Conservation (phyloP, 2,329 filamentous ascomycete species). For the Diaporthe humulicola region DNA sequence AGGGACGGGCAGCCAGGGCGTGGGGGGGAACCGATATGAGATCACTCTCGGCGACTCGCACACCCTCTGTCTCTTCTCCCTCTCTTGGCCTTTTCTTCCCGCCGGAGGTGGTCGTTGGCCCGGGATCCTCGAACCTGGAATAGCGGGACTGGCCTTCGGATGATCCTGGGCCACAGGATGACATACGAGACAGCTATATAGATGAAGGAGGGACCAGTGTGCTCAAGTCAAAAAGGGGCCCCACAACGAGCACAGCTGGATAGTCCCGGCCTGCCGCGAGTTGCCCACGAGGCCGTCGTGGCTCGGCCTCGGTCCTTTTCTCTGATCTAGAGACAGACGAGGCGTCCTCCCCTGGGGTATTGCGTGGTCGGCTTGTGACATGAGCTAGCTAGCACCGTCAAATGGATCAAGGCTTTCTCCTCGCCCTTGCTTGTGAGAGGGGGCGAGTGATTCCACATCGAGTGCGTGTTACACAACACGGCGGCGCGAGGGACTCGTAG, state of each 20-base stretch:
- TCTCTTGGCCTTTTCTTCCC: not conserved
- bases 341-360: not conserved
- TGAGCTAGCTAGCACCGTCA: constrained; percentile 16
- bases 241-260: constrained; percentile 10
- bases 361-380: constrained; percentile 14
- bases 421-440: not conserved
- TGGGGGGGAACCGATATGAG: not conserved
- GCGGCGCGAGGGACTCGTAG: not conserved
- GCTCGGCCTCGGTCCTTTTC: constrained; percentile 6
- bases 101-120: constrained; percentile 4
- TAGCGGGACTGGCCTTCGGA: constrained; percentile 28
- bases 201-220: constrained; percentile 22
- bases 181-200: constrained; percentile 17
- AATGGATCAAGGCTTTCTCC: not conserved
- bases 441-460: not conserved
- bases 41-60: not conserved
- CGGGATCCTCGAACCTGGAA: constrained; percentile 27
- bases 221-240: not conserved
- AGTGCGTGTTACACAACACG: not conserved
- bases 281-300: constrained; percentile 11
- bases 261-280: constrained; percentile 32
- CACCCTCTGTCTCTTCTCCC: not conserved
- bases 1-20: not conserved
- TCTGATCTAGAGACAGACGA: constrained; percentile 8
- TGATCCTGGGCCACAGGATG: constrained; percentile 11